phyloP scores from a whole-genome alignment of 352 stramenopile species.

The Bremia lactucae region DNA sequence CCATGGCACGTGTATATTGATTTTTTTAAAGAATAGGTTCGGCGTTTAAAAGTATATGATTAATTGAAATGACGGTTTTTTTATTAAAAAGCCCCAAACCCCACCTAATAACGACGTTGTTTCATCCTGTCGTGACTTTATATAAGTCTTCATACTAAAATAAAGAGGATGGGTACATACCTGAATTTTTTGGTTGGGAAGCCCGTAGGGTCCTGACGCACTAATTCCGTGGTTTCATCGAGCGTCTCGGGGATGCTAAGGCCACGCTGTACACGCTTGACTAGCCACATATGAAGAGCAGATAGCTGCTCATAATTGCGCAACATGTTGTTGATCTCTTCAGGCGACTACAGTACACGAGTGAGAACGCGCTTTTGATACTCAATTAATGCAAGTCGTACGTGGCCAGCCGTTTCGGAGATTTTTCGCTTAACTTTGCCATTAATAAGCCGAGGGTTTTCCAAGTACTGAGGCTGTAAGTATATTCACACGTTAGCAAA shows the following conservation, averaged over 20 bases:
- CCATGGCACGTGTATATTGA: too few relatives aligned
- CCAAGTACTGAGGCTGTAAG: constrained; percentile 43
- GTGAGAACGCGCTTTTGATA: not conserved
- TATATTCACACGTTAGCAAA: not conserved
- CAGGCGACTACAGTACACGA: constrained; percentile 31
- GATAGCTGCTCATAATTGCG: constrained; percentile 77
- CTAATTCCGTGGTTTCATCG: constrained; percentile 68
- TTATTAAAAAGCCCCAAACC: too few relatives aligned
- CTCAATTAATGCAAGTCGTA: constrained; percentile 18
- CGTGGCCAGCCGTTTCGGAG: constrained; percentile 68
- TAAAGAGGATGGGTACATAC: constrained; percentile 14
- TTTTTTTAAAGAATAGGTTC: too few relatives aligned
- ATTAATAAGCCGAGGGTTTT: constrained; percentile 70
- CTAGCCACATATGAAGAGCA: constrained; percentile 62
- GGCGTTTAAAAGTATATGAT: too few relatives aligned
- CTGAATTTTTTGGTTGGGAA: constrained; percentile 79
- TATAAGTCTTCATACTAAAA: not conserved
- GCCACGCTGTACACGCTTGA: constrained; percentile 70
- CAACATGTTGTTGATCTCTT: constrained; percentile 84
- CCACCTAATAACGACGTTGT: constrained; percentile 56
- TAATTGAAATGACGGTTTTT: too few relatives aligned
- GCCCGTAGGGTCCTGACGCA: constrained; percentile 75
- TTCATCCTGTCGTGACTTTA: constrained; percentile 30
- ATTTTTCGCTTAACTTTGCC: constrained; percentile 80
- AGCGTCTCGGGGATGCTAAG: constrained; percentile 62